These are phyloP conservation scores for Cytidiella melzeri DNA, from an alignment of 768 basidiomycete genomes.

Conservation along the genomic window DNA sequence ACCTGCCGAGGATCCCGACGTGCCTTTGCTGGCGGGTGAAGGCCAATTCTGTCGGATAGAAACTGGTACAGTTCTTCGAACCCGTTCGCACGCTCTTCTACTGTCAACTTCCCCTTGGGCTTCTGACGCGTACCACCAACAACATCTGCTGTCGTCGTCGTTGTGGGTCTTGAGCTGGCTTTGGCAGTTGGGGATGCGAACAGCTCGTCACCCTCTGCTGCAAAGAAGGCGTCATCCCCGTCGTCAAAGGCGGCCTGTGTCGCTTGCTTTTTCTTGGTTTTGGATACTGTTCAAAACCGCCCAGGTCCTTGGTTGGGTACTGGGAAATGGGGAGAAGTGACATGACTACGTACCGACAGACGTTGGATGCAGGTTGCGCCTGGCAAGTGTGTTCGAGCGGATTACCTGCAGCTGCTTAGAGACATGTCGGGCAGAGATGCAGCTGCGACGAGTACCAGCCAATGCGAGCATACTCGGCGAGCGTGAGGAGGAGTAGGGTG, in stretches of 20 bases:
- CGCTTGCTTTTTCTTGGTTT: constrained; percentile 6
- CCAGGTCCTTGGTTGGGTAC: background rate
- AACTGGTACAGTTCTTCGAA: constrained; percentile 33
- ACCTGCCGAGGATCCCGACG: constrained; percentile 30
- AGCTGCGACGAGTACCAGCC: too few relatives aligned
- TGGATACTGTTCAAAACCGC: background rate
- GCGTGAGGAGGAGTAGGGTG: too few relatives aligned
- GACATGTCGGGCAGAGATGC: too few relatives aligned
- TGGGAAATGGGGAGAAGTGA: background rate
- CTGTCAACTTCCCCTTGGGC: constrained; percentile 25
- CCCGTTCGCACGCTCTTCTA: constrained; percentile 25
- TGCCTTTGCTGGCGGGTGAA: constrained; percentile 23
- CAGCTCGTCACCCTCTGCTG: background rate
- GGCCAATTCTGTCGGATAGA: constrained; percentile 34
- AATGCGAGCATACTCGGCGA: too few relatives aligned
- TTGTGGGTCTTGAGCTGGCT: background rate
- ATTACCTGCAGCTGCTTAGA: too few relatives aligned
- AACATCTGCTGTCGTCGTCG: background rate
- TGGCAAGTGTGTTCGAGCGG: background rate
- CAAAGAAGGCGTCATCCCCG: constrained; percentile 4
- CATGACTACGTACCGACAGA: constrained; percentile 2
- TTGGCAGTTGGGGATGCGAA: background rate
- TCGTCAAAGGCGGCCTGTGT: background rate
- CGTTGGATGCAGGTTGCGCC: background rate
- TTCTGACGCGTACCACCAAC: background rate